Conservation (phyloP, 441 rosid species). For the Erysimum cheiri region DNA sequence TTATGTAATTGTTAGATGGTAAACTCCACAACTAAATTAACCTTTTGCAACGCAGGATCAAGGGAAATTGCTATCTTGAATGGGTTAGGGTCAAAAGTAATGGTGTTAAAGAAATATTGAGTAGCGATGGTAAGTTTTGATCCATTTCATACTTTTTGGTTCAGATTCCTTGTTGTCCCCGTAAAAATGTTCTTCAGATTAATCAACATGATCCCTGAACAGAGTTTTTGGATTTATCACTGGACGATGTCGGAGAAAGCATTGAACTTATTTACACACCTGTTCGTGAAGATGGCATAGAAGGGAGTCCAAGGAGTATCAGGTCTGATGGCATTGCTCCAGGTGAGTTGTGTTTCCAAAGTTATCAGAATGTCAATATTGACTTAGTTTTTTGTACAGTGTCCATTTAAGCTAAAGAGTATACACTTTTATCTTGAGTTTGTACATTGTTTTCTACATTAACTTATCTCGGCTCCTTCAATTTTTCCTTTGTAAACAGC, state of each 20-base stretch:
- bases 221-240: conserved; percentile 87
- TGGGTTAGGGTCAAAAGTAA: conserved; percentile 84
- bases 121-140: conserved; percentile 68
- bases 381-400: conserved; percentile 24
- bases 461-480: conserved; percentile 16
- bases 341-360: conserved; percentile 57
- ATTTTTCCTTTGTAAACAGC: conserved; percentile 53
- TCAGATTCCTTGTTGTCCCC: conserved; percentile 23
- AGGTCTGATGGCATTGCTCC: conserved; percentile 72
- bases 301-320: conserved; percentile 74
- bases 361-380: conserved; percentile 3
- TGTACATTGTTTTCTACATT: conserved; percentile 1
- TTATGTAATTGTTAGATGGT: conserved; percentile 28
- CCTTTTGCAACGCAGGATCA: conserved; percentile 66
- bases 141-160: conserved; percentile 10
- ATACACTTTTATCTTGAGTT: conserved; percentile 6
- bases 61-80: conserved; percentile 76
- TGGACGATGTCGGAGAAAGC: conserved; percentile 81
- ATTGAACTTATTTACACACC: conserved; percentile 91
- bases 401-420: conserved; percentile 9
- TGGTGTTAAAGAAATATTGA: conserved; percentile 69
- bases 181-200: conserved; percentile 10
- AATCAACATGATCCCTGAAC: conserved; percentile 40
- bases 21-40: conserved; percentile 35
- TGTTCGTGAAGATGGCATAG: conserved; percentile 81